Evolutionary conservation across 2,329 filamentous ascomycete species (phyloP), one percentile per base, ranked within the genome.

Genomic region (Ophiocordyceps sinensis): DNA sequence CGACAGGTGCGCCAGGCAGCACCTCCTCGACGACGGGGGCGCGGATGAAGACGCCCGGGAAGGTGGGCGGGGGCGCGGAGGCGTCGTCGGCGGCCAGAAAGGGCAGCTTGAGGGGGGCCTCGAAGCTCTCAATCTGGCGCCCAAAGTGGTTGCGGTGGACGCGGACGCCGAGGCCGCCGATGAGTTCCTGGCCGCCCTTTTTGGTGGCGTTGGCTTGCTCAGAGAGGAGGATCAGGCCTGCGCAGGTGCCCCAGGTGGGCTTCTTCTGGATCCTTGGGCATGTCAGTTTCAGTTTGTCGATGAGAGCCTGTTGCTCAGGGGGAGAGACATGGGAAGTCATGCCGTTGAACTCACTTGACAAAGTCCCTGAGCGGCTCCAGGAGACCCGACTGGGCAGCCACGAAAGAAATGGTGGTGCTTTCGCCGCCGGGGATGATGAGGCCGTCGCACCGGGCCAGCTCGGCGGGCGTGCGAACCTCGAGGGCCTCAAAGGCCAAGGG

Each of bases 71-170:
- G 8, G 28, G 3, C 15, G 23, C 15, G 8, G 14, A 35, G 4
- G 32, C 14, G 17, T 36, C 44, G 17, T 30, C 39, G 13, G 50
- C 56, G 13, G 49, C 53, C 5, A 94, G 64, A 52, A 94, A 93
- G 0, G 80, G 77, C 21, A 95, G 65, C 13, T 81, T 63, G 28
- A 95, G 60, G 37, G 77, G 72, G 0, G 82, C 78, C 53, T 91
- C 78, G 60, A 96, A 96, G 56, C 84, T 93, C 62, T 96, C 86
- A 13, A 83, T 81, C 62, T 98, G 91, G 41, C 89, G 76, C 4
- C 91, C 91, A 55, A 95, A 98, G 60, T 95, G 86, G 56, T 96
- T 98, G 37, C 91, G 75, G 55, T 93, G 87, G 28, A 96, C 88
- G 37, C 85, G 73, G 30, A 98, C 88, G 54, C 87, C 81, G 31